Conservation (phyloP, 768 basidiomycete species). For the Podaxis sp. region DNA sequence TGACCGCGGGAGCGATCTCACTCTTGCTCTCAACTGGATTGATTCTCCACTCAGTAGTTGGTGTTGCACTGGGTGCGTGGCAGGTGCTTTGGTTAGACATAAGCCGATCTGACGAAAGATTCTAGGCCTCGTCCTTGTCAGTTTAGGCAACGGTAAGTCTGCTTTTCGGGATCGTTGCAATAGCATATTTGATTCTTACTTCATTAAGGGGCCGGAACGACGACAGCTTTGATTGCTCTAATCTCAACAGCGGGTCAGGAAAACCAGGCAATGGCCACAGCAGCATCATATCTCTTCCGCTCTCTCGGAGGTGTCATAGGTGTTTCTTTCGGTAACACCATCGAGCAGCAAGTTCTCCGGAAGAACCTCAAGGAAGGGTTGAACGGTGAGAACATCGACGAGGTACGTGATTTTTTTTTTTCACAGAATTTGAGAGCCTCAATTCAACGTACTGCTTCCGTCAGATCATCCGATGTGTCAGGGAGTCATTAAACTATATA, state of each 20-base stretch:
- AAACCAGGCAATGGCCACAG: constrained; percentile 66
- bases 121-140: too few relatives aligned
- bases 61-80: constrained; percentile 39
- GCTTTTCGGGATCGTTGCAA: not conserved
- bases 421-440: not conserved
- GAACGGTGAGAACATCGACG: constrained; percentile 46
- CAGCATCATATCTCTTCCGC: constrained; percentile 66
- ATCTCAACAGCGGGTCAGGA: constrained; percentile 60
- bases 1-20: constrained; percentile 35
- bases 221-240: constrained; percentile 55
- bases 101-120: not conserved
- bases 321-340: constrained; percentile 52
- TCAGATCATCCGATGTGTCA: constrained; percentile 48
- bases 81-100: not conserved
- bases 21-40: constrained; percentile 38
- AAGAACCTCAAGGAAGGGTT: constrained; percentile 39
- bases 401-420: constrained; percentile 34
- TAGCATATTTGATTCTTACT: not conserved
- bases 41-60: constrained; percentile 28
- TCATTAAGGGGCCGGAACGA: constrained; percentile 39
- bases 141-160: too few relatives aligned
- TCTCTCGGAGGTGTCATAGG: constrained; percentile 60
- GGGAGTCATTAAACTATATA: constrained; percentile 48
- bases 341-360: constrained; percentile 51
- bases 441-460: not conserved